Base-by-base conservation (phyloP, 2,329 filamentous ascomycete genomes). In the Colletotrichum magnum region DNA sequence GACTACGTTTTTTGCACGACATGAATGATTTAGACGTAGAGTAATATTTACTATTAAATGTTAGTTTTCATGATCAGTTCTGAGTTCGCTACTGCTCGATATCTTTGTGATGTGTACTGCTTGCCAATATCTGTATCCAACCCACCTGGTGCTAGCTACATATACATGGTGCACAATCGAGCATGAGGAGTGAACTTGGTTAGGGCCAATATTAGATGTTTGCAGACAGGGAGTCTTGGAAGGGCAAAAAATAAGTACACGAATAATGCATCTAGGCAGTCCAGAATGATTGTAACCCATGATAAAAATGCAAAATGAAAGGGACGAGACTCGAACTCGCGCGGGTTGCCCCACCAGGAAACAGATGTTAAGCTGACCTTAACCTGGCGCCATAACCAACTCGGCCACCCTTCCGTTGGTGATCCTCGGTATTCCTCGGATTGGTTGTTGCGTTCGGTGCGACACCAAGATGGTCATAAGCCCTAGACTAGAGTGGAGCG, bases 301-400 rank as follows among this genome's bases (percentile, higher is more conserved):
- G 47, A 18, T n/a, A 50, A 64, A 51, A n/a, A 5, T 7, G 13
- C 21, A 65, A 65, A 69, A 52, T 69, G 66, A 69, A 65, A 69
- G 66, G 66, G 66, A 69, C 66, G 66, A 69, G 66, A 69, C 61
- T 69, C 61, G 66, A 69, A 69, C 66, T 69, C 66, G 66, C 66
- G 66, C 66, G 66, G 66, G 66, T 69, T 69, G 66, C 66, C 66
- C 66, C 66, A 69, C 66, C 66, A 69, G 61, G 66, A 69, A 69
- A 60, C 50, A 69, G 61, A 69, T 69, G 66, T 65, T 69, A 69
- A 60, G 66, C 50, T 69, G 56, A 69, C 66, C 66, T 69, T 69
- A 69, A 69, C 66, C 66, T 69, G 66, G 66, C 66, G 66, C 66
- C 66, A 69, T 69, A 69, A 69, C 66, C 66, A 69, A 69, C 66